Evolutionary conservation across 306 rosid genomes (phyloP), one percentile per base, ranked within the genome.

Genomic region (Rubus parviflorus): DNA sequence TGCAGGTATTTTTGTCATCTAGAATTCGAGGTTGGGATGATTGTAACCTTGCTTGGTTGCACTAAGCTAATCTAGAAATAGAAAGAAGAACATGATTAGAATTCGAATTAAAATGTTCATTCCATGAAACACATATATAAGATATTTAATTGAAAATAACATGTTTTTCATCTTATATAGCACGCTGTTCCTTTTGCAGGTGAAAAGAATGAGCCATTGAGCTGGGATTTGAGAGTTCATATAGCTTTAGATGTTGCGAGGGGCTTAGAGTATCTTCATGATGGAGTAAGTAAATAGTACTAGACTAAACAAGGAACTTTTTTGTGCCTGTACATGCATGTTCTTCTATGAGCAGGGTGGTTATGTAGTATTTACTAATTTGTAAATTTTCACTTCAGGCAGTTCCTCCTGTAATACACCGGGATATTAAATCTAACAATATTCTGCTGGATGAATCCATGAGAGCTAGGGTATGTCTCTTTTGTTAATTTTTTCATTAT

Each of bases 211-310:
- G 93, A 85, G 79, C 77, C 86, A 11, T 65, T 96, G 84, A 85
- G 86, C 81, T 96, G 99, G 99, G 94, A 91, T 78, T 72, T 92
- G 89, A 88, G 99, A 77, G 94, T 91, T 82, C 89, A 87, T 66
- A 85, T 89, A 78, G 98, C 93, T 77, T 86, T 96, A 79, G 99
- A 96, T 70, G 90, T 92, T 73, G 95, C 99, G 17, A 86, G 99
- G 82, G 99, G 99, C 53, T 71, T 96, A 91, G 99, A 96, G 82
- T 96, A 96, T 88, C 99, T 96, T 77, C 99, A 96, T 81, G 98
- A 92, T 73, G 99, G 99, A 90, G 99, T 96, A 89, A 81, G 86
- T 86, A 47, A 69, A 53, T 75, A 42, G 45, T 68, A 69, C 52
- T 75, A 45, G 68, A 22, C 82, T 30, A 82, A 70, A 67, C 40